A percentile compares a stretch with the other conserved stretches of the same genome.
Conservation (phyloP, 306 rosid species). For the Spatholobus suberectus region DNA sequence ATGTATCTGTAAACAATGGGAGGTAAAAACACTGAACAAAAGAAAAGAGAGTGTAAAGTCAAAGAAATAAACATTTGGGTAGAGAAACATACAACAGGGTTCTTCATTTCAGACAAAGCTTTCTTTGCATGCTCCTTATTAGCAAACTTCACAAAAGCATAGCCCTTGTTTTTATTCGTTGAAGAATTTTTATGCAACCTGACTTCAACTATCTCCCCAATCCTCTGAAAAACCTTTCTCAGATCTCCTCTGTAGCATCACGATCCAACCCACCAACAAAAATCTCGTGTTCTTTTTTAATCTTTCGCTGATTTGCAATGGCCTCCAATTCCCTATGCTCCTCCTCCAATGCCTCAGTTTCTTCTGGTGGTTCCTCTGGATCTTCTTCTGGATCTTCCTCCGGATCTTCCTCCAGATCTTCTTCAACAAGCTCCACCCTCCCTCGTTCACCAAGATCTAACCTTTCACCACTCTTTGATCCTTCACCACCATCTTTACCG, state of each 20-base stretch:
- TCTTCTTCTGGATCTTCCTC: constrained; percentile 59
- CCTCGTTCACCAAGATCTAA: constrained; percentile 61
- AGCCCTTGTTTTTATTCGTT: constrained; percentile 76
- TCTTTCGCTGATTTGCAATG: constrained; percentile 61
- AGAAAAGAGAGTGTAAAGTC: constrained; percentile 6
- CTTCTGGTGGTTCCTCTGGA: constrained; percentile 52
- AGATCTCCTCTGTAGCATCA: constrained; percentile 78
- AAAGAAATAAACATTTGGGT: constrained; percentile 32
- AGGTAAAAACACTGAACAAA: constrained; percentile 31
- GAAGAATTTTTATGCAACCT: constrained; percentile 72
- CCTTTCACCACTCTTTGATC: constrained; percentile 46
- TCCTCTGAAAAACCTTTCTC: constrained; percentile 70
- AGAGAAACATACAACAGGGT: constrained; percentile 71
- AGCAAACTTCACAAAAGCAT: constrained; percentile 78
- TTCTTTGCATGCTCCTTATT: constrained; percentile 70
- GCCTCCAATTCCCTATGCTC: constrained; percentile 61
- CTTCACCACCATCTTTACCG: constrained; percentile 42
- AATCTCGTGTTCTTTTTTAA: constrained; percentile 73
- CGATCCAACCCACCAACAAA: constrained; percentile 85
- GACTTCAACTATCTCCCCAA: constrained; percentile 81
- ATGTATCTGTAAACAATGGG: constrained; percentile 55
- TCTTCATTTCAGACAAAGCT: constrained; percentile 84
- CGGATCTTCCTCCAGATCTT: constrained; percentile 53
- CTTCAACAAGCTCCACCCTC: constrained; percentile 55
- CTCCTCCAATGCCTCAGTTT: constrained; percentile 53